phyloP scores from a whole-genome alignment of 768 basidiomycete species.

The Xerocomellus chrysenteron region DNA sequence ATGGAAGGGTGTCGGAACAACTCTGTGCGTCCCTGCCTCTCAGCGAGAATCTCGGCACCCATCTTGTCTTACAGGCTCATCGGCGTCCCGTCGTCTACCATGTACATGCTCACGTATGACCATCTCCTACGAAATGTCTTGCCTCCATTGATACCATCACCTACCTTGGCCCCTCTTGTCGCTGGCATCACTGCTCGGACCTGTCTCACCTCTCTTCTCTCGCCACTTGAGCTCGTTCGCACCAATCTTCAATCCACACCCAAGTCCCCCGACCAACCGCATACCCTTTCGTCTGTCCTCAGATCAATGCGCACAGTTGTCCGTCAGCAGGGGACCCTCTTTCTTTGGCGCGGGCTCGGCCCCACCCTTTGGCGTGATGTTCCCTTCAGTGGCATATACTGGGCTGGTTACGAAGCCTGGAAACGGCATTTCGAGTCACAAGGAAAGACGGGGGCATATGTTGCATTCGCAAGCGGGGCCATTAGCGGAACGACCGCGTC shows the following conservation, averaged over 20 bases:
- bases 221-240: constrained; percentile 89
- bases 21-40: constrained; percentile 56
- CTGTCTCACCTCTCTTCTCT: constrained; percentile 71
- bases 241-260: constrained; percentile 93
- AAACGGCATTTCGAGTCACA: constrained; percentile 60
- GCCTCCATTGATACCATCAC: constrained; percentile 56
- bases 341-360: constrained; percentile 88
- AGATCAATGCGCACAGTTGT: constrained; percentile 59
- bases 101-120: constrained; percentile 97
- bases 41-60: not conserved
- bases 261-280: constrained; percentile 61
- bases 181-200: constrained; percentile 86
- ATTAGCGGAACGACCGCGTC: constrained; percentile 85
- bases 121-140: constrained; percentile 67
- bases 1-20: constrained; percentile 95
- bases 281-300: constrained; percentile 77
- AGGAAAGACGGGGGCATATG: constrained; percentile 56
- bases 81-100: constrained; percentile 86
- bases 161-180: constrained; percentile 62
- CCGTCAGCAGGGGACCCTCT: constrained; percentile 58
- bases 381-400: constrained; percentile 95
- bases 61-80: constrained; percentile 57
- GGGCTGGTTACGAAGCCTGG: constrained; percentile 90
- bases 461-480: constrained; percentile 90
- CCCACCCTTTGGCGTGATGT: constrained; percentile 97